Base-by-base conservation (phyloP, 1,139 yeast genomes). In the Lodderomyces margitis region DNA sequence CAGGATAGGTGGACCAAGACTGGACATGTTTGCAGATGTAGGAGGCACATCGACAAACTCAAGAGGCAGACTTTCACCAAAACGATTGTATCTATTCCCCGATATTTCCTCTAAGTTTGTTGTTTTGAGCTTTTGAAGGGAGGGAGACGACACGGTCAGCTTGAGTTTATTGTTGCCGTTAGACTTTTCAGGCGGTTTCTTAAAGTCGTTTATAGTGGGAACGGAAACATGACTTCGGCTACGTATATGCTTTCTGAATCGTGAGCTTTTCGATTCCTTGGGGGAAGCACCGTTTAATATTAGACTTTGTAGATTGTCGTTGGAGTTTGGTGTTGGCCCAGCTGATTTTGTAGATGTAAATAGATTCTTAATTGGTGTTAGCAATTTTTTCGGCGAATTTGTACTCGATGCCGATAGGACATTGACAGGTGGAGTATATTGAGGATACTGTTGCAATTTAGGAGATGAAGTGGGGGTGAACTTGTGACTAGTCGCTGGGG, bases 331-430 rank as follows among this genome's bases (percentile, higher is more conserved):
- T 5, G 48, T 38, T 3, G 44, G 34, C 2, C 37, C 34, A 7
- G 45, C 34, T 19, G 51, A 40, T 20, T 42, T 46, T 8, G 45
- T 21, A 12, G 62, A 58, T 3, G 60, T 54, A 14, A 71, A 71
- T 41, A 71, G 51, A 51, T 69, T 69, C 52, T 64, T 67, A 27
- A 71, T 70, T 9, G 77, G 77, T 1, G 70, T 64, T 21, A 71
- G 54, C 23, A 71, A 54, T 49, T 70, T 70, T 49, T 71, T 70
- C 16, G 76, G 76, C 3, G 75, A 67, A 42, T 64, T 62, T 34
- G 60, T 14, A 41, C 33, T 48, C 43, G 43, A 37, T 16, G 27
- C 45, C 35, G 41, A 40, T 40, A 34, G 41, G 42, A 31, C 48
- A 53, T 16, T 36, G n/a, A 34, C n/a, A 9, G 70, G 65, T 2